phyloP scores from a whole-genome alignment of 129 eudicot species.

The Cynara cardunculus region DNA sequence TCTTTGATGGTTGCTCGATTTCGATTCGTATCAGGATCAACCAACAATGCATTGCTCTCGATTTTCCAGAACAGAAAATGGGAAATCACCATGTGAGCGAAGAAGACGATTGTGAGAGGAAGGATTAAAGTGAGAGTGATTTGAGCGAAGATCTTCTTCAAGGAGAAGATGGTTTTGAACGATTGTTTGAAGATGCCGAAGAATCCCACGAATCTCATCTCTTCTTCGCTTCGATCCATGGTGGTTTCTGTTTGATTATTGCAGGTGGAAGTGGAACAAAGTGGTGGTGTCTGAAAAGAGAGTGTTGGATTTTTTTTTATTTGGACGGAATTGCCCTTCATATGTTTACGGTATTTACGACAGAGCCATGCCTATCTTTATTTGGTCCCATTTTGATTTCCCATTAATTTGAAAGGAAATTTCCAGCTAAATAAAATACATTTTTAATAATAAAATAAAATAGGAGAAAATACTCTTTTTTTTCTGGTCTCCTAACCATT shows the following conservation, averaged over 20 bases:
- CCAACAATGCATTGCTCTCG: neutral
- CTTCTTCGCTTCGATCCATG: conserved; percentile 32
- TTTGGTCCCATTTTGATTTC: neutral
- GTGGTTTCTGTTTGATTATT: neutral
- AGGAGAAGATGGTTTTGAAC: conserved; percentile 18
- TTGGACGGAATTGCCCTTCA: neutral
- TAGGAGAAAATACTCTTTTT: too few relatives aligned
- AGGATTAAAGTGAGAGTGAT: conserved; percentile 26
- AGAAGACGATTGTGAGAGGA: conserved; percentile 30
- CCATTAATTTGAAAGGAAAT: neutral
- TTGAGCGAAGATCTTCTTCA: conserved; percentile 27
- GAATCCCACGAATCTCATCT: conserved; percentile 29
- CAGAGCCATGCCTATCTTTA: neutral
- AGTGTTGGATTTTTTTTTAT: neutral
- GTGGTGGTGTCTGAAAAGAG: neutral
- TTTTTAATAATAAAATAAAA: too few relatives aligned
- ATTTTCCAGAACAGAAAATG: neutral
- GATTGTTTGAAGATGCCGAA: conserved; percentile 33
- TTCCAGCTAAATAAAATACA: neutral
- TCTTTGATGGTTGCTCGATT: conserved; percentile 8
- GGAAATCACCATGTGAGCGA: conserved; percentile 21
- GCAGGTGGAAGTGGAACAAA: neutral
- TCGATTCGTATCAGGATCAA: neutral
- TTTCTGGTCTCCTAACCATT: too few relatives aligned
- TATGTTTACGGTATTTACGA: neutral